Percentiles rank a stretch among this genome's conserved stretches.
These are phyloP conservation scores for Fusarium coicis DNA, from an alignment of 2,329 filamentous ascomycete species.

Conservation along the genomic window DNA sequence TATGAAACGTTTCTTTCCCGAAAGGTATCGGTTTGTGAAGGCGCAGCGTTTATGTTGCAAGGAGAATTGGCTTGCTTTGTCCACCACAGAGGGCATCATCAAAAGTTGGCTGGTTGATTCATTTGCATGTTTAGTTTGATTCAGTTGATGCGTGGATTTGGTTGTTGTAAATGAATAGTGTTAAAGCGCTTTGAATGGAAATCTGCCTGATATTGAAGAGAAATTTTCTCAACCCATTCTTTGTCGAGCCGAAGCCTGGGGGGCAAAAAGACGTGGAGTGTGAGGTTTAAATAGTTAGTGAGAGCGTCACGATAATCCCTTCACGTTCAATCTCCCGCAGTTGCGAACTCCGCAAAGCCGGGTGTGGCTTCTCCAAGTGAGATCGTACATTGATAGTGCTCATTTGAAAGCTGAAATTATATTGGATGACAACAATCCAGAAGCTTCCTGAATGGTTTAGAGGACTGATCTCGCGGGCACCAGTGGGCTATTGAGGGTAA, in stretches of 20 bases:
- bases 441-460: slow-evolving; percentile 15
- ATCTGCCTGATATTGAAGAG: not conserved
- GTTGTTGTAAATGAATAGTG: not conserved
- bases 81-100: slow-evolving; percentile 45
- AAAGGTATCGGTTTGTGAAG: slow-evolving; percentile 1
- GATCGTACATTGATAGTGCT: not conserved
- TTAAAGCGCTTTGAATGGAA: not conserved
- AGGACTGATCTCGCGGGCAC: not conserved
- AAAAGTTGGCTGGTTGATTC: slow-evolving; percentile 16
- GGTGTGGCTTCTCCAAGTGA: slow-evolving; percentile 3
- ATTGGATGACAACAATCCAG: not conserved
- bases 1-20: slow-evolving; percentile 14
- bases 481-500: not conserved
- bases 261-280: not conserved
- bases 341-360: slow-evolving; percentile 34
- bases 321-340: slow-evolving; percentile 13
- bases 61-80: slow-evolving; percentile 43
- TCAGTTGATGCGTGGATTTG: not conserved
- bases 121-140: slow-evolving; percentile 28
- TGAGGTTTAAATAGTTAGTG: slow-evolving; percentile 19
- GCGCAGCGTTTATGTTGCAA: slow-evolving; percentile 21
- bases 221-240: not conserved
- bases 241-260: too few relatives aligned
- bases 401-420: too few relatives aligned
- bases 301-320: not conserved